These are phyloP conservation scores for Lophiotrema nucula DNA, from an alignment of 495 filamentous ascomycete genomes.

Conservation along the genomic window DNA sequence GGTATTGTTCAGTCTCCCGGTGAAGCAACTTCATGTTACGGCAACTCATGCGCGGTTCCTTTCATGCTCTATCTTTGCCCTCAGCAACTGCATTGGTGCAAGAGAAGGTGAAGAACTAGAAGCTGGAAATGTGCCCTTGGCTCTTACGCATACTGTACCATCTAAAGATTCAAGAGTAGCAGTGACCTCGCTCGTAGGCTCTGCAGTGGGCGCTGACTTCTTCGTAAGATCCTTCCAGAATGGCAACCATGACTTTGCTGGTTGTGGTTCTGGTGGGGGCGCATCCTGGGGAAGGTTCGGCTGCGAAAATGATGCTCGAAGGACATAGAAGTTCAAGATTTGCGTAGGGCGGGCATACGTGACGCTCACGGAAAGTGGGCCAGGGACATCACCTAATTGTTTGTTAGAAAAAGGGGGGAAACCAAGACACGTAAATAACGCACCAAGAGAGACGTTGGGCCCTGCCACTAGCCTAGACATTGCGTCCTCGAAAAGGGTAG, in stretches of 20 bases:
- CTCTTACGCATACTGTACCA: slow-evolving; percentile 62
- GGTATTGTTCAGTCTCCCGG: too few species aligned
- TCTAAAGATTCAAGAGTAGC: slow-evolving; percentile 46
- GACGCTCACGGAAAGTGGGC: slow-evolving; percentile 53
- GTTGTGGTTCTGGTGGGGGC: slow-evolving; percentile 26
- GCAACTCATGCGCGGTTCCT: too few species aligned
- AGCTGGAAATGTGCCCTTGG: slow-evolving; percentile 25
- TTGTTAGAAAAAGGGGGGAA: too few species aligned
- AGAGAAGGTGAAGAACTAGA: too few species aligned
- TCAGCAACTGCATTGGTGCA: too few species aligned
- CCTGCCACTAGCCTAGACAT: slow-evolving; percentile 46
- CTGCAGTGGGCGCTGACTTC: slow-evolving; percentile 13
- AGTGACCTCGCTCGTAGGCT: slow-evolving; percentile 22
- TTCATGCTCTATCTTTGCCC: too few species aligned
- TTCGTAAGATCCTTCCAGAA: slow-evolving; percentile 30
- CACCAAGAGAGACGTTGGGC: slow-evolving; percentile 23
- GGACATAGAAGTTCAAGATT: slow-evolving; percentile 62
- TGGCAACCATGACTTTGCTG: slow-evolving; percentile 25
- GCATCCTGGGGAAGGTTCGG: slow-evolving; percentile 6
- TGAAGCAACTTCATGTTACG: too few species aligned
- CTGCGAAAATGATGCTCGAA: slow-evolving; percentile 50
- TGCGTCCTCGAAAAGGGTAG: slow-evolving; percentile 69
- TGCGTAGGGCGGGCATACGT: slow-evolving; percentile 60
- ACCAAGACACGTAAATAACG: too few species aligned
- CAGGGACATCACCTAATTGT: too few species aligned